Conservation (phyloP, 108 stramenopile genomes). For the Schizochytrium sp. region DNA sequence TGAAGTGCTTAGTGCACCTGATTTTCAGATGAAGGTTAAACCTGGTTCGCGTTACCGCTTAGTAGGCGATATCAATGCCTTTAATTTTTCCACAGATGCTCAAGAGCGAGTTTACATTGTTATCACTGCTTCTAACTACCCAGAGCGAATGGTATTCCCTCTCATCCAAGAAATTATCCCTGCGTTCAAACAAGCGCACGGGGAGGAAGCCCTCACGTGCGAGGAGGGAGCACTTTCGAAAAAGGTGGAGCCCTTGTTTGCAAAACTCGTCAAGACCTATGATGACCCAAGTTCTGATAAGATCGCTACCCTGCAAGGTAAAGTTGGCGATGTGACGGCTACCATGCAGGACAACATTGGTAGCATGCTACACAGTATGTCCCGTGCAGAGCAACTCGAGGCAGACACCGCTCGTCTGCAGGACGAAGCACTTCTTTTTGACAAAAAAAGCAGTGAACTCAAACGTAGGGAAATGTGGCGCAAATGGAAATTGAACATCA, state of each 20-base stretch:
- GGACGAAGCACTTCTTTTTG: constrained; percentile 33
- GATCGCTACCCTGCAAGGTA: constrained; percentile 8
- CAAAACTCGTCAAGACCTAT: neutral
- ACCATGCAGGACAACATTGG: neutral
- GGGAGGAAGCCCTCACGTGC: constrained; percentile 15
- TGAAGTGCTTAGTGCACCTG: constrained; percentile 46
- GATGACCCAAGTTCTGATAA: constrained; percentile 54
- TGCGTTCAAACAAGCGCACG: neutral
- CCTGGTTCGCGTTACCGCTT: constrained; percentile 54
- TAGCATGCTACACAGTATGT: neutral
- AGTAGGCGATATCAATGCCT: constrained; percentile 39
- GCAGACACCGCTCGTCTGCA: constrained; percentile 18
- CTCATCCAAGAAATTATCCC: constrained; percentile 49
- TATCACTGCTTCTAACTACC: constrained; percentile 22
- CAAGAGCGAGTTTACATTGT: constrained; percentile 56
- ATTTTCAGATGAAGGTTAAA: constrained; percentile 39
- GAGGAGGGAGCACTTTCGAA: constrained; percentile 28
- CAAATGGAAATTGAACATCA: constrained; percentile 29
- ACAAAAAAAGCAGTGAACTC: neutral
- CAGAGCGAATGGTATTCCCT: constrained; percentile 17
- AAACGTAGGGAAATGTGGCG: constrained; percentile 25
- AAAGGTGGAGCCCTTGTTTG: constrained; percentile 27
- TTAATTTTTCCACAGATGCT: constrained; percentile 42
- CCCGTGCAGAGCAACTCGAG: constrained; percentile 47
- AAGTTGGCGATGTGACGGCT: neutral